Conservation (phyloP, 495 filamentous ascomycete species). For the Pyrenopolyporus hunteri region DNA sequence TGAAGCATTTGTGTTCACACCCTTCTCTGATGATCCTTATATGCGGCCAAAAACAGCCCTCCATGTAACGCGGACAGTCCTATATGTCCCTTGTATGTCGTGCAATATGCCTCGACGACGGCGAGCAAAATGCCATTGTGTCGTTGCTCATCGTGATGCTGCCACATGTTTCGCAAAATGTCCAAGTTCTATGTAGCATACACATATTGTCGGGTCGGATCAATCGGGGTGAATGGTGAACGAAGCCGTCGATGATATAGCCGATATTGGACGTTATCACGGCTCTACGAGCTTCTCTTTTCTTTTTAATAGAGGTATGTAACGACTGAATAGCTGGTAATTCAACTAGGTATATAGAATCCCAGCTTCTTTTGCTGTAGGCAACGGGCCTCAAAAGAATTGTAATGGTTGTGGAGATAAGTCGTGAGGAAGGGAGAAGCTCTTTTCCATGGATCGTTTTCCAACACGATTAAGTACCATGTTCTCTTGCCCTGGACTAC, state of each 20-base stretch:
- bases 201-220: constrained; percentile 14
- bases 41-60: neutral
- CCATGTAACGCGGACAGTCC: neutral
- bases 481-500: too few species aligned
- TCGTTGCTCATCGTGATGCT: neutral
- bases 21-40: neutral
- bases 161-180: neutral
- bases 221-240: neutral
- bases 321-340: neutral
- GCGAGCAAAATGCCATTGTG: neutral
- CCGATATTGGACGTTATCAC: neutral
- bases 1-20: neutral
- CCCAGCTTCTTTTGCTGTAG: neutral
- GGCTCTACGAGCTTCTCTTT: neutral
- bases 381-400: neutral
- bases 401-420: neutral
- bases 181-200: constrained; percentile 3
- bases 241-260: neutral
- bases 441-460: neutral
- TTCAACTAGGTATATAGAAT: neutral
- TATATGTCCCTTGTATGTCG: neutral
- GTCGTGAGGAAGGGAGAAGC: neutral
- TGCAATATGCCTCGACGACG: neutral
- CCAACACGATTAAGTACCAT: too few species aligned
- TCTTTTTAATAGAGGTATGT: too few species aligned